Conservation (phyloP, 441 rosid genomes). For the Adansonia grandidieri region DNA sequence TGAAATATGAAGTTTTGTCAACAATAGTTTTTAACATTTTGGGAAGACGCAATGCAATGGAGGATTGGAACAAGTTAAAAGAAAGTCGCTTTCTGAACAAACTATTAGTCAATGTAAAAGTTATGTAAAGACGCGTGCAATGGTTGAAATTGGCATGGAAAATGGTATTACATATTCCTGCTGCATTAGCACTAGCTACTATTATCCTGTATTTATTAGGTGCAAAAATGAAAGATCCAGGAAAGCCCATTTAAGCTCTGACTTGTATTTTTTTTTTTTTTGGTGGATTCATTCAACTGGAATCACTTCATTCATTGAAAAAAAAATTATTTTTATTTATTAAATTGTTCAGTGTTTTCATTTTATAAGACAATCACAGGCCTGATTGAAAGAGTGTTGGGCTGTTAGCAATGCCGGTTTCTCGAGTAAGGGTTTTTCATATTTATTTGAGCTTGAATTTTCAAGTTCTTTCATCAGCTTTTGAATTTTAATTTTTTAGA, state of each 20-base stretch:
- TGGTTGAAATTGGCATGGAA: background rate
- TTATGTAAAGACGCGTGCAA: background rate
- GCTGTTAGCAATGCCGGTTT: no score
- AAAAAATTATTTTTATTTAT: no score
- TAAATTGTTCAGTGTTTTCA: no score
- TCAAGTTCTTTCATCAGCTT: no score
- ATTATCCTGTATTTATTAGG: background rate
- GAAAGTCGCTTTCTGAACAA: background rate
- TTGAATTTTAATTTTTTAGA: no score
- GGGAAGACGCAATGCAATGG: background rate
- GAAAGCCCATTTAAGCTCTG: background rate
- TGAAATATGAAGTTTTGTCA: background rate
- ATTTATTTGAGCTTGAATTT: no score
- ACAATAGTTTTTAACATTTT: background rate
- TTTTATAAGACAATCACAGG: slow-evolving; percentile 17
- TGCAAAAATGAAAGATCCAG: background rate
- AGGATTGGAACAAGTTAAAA: background rate
- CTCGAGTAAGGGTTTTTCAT: no score
- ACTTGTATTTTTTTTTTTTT: background rate
- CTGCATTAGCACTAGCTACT: no score
- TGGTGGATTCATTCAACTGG: no score
- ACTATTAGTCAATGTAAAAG: slow-evolving; percentile 8
- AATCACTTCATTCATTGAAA: no score
- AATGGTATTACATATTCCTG: no score
- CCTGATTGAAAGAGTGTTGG: no score